A percentile compares a stretch with the other conserved stretches of the same genome.
phyloP scores from a whole-genome alignment of 345 rosid species.

The Salix udensis region DNA sequence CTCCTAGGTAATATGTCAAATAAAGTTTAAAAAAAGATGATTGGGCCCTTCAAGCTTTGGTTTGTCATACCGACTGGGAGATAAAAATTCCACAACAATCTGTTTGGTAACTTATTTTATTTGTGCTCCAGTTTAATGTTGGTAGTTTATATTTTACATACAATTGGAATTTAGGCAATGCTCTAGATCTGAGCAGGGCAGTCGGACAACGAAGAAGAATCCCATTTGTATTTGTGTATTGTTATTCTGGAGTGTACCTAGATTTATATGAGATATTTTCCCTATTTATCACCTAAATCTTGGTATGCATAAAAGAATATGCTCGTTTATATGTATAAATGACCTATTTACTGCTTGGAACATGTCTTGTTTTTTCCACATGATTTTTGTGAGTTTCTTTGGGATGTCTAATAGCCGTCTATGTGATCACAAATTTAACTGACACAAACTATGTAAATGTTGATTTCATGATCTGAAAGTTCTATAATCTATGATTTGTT shows the following conservation, averaged over 20 bases:
- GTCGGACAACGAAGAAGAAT: background rate
- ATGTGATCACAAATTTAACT: background rate
- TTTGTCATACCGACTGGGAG: background rate
- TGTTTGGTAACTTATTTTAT: background rate
- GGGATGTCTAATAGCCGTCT: background rate
- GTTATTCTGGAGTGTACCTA: background rate
- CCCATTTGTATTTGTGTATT: background rate
- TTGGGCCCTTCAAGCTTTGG: background rate
- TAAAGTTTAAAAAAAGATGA: background rate
- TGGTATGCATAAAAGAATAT: background rate
- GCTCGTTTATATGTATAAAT: background rate
- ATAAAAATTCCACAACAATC: background rate
- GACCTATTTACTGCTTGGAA: background rate
- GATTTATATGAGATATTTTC: background rate
- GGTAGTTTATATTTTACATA: background rate
- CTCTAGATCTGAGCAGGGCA: background rate
- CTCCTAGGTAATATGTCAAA: background rate
- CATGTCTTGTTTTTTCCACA: background rate
- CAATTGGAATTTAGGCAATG: background rate
- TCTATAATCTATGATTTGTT: background rate
- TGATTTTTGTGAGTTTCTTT: no score
- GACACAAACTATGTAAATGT: background rate
- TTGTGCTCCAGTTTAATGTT: background rate
- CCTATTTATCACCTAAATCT: background rate
- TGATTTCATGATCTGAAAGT: background rate